phyloP scores from a whole-genome alignment of 176 grass and related monocot genomes.

The Oryza meridionalis region DNA sequence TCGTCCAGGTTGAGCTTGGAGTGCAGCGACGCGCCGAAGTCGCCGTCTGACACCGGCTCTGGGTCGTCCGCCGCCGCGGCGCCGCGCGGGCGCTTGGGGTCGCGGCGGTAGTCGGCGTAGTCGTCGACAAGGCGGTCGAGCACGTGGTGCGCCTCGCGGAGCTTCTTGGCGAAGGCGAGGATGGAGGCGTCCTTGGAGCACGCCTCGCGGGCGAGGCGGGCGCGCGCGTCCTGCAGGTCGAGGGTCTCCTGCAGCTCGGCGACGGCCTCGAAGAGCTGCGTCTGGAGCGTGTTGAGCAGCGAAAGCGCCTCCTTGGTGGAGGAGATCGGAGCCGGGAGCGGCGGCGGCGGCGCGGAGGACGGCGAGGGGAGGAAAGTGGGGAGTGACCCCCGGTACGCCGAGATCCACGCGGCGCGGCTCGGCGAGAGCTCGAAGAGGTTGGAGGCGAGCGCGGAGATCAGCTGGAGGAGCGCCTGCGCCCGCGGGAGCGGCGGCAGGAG shows the following conservation, averaged over 20 bases:
- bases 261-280: conserved; percentile 86
- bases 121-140: conserved; percentile 93
- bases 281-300: conserved; percentile 78
- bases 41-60: conserved; percentile 28
- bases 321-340: conserved; percentile 36
- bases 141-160: conserved; percentile 85
- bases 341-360: conserved; percentile 32
- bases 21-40: conserved; percentile 62
- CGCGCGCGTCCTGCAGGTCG: conserved; percentile 77
- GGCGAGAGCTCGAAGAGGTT: conserved; percentile 89
- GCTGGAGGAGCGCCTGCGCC: conserved; percentile 80
- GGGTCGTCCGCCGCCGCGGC: conserved; percentile 24
- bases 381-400: conserved; percentile 72
- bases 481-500: conserved; percentile 90
- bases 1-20: conserved; percentile 79
- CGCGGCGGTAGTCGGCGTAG: conserved; percentile 79
- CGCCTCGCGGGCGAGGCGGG: conserved; percentile 62
- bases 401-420: conserved; percentile 74
- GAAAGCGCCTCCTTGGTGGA: conserved; percentile 78
- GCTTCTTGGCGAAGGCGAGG: conserved; percentile 81
- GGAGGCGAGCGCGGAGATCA: conserved; percentile 73
- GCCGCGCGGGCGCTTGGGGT: conserved; percentile 59
- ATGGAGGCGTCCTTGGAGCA: conserved; percentile 67
- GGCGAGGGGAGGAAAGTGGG: conserved; percentile 69
- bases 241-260: conserved; percentile 86